phyloP scores from a whole-genome alignment of 2,329 filamentous ascomycete species.

The Epichloe aotearoae region DNA sequence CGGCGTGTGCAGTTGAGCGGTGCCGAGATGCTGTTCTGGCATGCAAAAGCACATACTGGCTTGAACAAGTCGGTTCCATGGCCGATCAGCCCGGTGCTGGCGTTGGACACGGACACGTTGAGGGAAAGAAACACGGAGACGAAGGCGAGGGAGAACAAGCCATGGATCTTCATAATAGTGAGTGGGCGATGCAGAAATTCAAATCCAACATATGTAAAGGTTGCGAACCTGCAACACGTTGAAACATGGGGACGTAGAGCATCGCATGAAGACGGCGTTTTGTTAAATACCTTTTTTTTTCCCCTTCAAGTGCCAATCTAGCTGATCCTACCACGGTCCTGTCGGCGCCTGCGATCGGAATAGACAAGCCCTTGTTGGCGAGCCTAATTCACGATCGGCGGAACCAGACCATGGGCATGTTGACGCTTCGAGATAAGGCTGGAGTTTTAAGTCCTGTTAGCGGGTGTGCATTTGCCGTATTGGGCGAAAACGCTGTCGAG shows the following conservation, averaged over 20 bases:
- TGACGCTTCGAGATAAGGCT: neutral
- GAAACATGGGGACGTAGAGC: no score
- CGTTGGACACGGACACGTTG: neutral
- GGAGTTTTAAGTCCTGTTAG: neutral
- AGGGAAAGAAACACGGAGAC: neutral
- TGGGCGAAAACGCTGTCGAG: slow-evolving; percentile 54
- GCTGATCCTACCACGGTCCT: neutral
- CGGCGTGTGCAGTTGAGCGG: slow-evolving; percentile 12
- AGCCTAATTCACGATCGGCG: neutral
- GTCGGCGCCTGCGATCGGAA: neutral
- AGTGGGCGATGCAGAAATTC: neutral
- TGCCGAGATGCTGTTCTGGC: slow-evolving; percentile 11
- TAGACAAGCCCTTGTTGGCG: neutral
- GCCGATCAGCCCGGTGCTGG: slow-evolving; percentile 6
- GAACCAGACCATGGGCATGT: neutral
- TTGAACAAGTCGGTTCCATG: slow-evolving; percentile 12
- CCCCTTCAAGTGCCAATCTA: neutral
- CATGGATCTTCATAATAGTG: neutral
- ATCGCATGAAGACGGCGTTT: neutral
- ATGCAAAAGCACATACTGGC: slow-evolving; percentile 19
- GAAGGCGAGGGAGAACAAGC: neutral
- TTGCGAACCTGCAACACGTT: no score
- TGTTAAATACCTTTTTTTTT: neutral
- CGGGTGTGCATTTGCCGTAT: slow-evolving; percentile 25
- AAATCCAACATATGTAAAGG: no score